Base-by-base conservation (phyloP, 306 rosid genomes). In the Cucumis hystrix region DNA sequence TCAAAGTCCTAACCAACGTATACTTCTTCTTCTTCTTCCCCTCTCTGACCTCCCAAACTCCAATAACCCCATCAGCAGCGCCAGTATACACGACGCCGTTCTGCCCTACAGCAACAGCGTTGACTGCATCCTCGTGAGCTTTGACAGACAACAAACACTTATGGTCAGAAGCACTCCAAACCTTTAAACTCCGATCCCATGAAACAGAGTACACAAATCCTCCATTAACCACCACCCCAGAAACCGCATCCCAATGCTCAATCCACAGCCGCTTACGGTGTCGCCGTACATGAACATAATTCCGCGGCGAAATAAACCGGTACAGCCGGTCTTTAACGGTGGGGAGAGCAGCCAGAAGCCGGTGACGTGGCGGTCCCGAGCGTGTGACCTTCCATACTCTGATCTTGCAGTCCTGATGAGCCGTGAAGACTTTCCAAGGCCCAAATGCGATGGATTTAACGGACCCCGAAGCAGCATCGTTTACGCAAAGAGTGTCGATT, bases 371-470 rank as follows among this genome's bases (percentile, higher is more conserved):
- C 57, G 57, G 57, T 52, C 6, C n/a, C 20, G 79, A 59, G 2
- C 81, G 30, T 0, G 88, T 79, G n/a, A 80, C 79, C 11, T 75
- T 30, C 95, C 95, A 90, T 2, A 88, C 80, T 1, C 95, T 89
- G 20, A 88, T 88, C 80, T 90, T 90, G 43, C 87, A 73, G 76
- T 90, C 95, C 49, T 90, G 95, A 73, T 90, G 95, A 2, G 92
- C 95, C 7, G 92, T 88, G 88, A 88, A 86, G 80, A 86, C 63
- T n/a, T 14, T 88, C 4, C 80, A 65, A 43, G 52, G 56, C 20
- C 5, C 15, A 78, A 90, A 90, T 0, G 90, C 78, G 23, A 90
- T 83, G 80, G 92, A 86, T 28, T 90, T 90, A 28, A 86, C 89
- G 56, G 88, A 88, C 0, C 95, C 92, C 4, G 95, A 86, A 14